Evolutionary conservation across 345 rosid species (phyloP), one percentile per base, ranked within the genome.

Genomic region (Laguncularia racemosa): DNA sequence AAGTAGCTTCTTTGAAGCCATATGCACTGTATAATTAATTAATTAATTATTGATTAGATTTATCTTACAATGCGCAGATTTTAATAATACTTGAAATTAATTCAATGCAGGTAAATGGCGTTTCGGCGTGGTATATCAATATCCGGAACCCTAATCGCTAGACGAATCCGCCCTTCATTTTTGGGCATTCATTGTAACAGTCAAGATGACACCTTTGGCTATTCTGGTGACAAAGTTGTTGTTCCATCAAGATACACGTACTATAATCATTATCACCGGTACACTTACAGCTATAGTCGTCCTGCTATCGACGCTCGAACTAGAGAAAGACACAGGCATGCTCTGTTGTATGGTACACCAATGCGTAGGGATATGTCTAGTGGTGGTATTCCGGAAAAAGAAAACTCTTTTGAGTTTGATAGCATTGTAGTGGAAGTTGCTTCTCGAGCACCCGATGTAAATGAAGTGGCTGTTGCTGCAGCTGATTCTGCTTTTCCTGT

Each of bases 381-480:
- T 23, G 57, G 68, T 55, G 65, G 58, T 19, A 33, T 33, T 33
- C 40, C 68, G 12, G 51, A 61, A 13, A 65, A 69, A 7, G 78
- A 76, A 20, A 60, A 68, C 71, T 76, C 78, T 43, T 67, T 60
- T 56, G 67, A 73, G 62, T 68, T 73, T 33, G 81, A 70, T 47
- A 67, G 67, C 47, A 56, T 78, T n/a, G 73, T 66, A 28, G 64
- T 75, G 2, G 81, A 74, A 20, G 75, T 69, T 67, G 69, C 81
- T 14, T 52, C 73, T 44, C 79, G 68, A 67, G 71, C 62, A 48
- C 70, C 86, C 57, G 83, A 68, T 4, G 15, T 66, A 16, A 83
- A 67, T 55, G 89, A 83, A 50, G 92, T 85, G 68, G 84, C 92
- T 28, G 50, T 69, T 62, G 92, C 86, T n/a, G 92, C 89, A 44